Base-by-base conservation (phyloP, 129 eudicot genomes). In the Chrysanthemum makinoi region DNA sequence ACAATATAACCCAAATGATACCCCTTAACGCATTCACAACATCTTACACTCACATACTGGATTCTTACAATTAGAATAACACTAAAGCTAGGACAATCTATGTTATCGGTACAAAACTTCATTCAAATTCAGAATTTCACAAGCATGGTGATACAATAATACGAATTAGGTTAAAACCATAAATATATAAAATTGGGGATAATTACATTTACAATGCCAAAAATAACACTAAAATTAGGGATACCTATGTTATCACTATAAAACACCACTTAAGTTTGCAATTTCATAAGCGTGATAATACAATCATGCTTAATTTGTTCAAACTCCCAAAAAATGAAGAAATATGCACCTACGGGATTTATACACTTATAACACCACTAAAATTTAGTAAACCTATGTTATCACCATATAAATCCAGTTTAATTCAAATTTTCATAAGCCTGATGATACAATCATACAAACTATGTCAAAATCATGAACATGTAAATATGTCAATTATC, bases 321-420 rank as follows among this genome's bases (percentile, higher is more conserved):
- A 49, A 65, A 61, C 15, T 61, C 66, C 28, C 28, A 28, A 61
- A 28, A 20, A 61, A n/a, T 61, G 17, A 24, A 61, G 46, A 61
- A 24, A 61, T 43, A 43, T 61, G n/a, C 10, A 51, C 17, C n/a
- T 51, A 51, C 14, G 17, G 20, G 47, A 61, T 61, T 28, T 10
- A 14, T 16, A 61, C 2, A 61, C 18, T 61, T 11, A 6, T 3
- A 61, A 61, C 33, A 24, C 28, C 44, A 15, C 44, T 24, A 14
- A 61, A 61, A 13, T 28, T 5, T 4, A 9, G 17, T 5, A 16
- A 24, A 61, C n/a, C 56, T 2, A 16, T 14, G 18, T 51, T 12
- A 51, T 12, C 16, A 12, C 56, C 18, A 51, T 12, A 51, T 51
- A 35, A 35, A 51, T 51, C 6, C 1, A 51, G 2, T 51, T 1